Base-by-base conservation (phyloP, 1,284 basidiomycete genomes). In the Ustilago lituana region DNA sequence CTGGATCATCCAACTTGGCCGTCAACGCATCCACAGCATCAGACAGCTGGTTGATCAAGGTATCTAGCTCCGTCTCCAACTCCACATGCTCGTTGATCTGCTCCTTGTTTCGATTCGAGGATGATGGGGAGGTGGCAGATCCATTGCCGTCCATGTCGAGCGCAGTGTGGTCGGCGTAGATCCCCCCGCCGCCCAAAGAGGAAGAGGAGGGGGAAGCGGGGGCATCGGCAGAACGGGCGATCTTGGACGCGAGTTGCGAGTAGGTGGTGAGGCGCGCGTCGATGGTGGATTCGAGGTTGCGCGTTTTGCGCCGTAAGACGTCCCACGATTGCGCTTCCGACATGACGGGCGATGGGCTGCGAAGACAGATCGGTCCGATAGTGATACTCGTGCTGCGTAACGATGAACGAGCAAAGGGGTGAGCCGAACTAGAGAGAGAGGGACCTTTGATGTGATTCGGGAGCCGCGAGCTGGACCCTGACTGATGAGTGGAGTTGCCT, bases 211-310 rank as follows among this genome's bases (percentile, higher is more conserved):
- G 52, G 19, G 67, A 48, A 3, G 35, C 22, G 23, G 22, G 19
- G 0, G 22, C 27, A 36, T 55, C 62, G n/a, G 56, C 50, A 23
- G 60, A 36, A 47, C 85, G 84, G 0, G 89, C 87, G 64, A 94
- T 88, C 23, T 87, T 87, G 3, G 90, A 88, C 4, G 91, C 92
- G 31, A 96, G 85, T 68, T 91, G 90, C 20, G 91, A 89, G 83
- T 97, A 98, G 7, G 91, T 86, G 0, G 92, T 92, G 19, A 98
- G 86, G 82, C 96, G 94, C 31, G 91, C 86, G 81, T 96, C 92
- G 72, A 97, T 90, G 23, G 93, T 87, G 37, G 91, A 90, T 82
- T 96, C 93, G 27, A 96, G 88, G 7, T 92, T 93, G 73, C 93
- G 87, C 81, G 91, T 93, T 84, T 94, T 92, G 64, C 92, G 86